Evolutionary conservation across 331 rosid genomes (phyloP), one percentile per base, ranked within the genome.

Genomic region (Phaseolus coccineus): DNA sequence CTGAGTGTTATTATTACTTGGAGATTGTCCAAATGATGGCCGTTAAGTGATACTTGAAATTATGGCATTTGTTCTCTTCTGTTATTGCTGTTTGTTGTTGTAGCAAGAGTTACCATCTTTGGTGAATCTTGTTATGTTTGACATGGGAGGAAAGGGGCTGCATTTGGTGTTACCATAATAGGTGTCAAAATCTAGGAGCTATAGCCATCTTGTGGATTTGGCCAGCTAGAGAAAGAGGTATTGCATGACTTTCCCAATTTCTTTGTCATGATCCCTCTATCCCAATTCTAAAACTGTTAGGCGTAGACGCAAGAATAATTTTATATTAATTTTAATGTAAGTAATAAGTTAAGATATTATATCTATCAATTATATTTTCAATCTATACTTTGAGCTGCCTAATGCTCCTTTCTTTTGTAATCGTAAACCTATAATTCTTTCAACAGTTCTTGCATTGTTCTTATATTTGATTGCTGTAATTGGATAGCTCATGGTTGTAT

Each of bases 301-400:
- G 33, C 7, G 1, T 24, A 57, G 28, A 57, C 15, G 25, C 33
- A 24, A 53, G 12, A 19, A 53, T 19, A 19, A 19, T 52, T 52
- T 52, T 16, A 6, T 52, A 5, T 52, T 46, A 46, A 13, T 19
- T 8, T 55, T n/a, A 55, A 16, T 22, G 2, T 22, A 46, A 11
- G 15, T 46, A 46, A 9, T 22, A 4, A 55, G 61, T 55, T 57
- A 53, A 2, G 24, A 51, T 6, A 5, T 6, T 24, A 0, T 25
- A 24, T 57, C 14, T 30, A 9, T 59, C n/a, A 62, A 65, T 37
- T 37, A 62, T 63, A 37, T 65, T 66, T 66, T 66, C 71, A 10
- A 13, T 66, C 4, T 37, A 22, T 11, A 39, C 71, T 65, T 65
- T 66, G 51, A 40, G 70, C 8, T 14, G 3, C 2, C 70, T 64